Base-by-base conservation (phyloP, 768 basidiomycete species). In the Amanita exitialis region DNA sequence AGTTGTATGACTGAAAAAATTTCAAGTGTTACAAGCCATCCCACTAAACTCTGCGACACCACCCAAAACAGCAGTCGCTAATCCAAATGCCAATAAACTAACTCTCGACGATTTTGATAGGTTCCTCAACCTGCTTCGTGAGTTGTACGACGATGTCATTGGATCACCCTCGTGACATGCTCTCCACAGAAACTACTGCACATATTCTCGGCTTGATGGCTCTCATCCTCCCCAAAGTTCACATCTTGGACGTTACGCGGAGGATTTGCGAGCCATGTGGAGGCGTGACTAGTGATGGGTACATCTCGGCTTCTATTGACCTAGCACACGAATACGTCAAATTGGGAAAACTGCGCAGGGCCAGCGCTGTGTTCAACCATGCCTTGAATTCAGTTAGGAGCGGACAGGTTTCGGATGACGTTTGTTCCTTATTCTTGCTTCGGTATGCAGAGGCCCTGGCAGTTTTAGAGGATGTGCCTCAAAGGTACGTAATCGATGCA, bases 241-340 rank as follows among this genome's bases (percentile, higher is more conserved):
- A 79, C 44, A 63, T 84, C 3, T 71, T 97, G 21, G 78, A 82
- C 48, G 66, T 82, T 13, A 72, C 82, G 3, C 73, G 84, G 35
- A 77, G 74, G 13, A 58, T 94, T 5, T 77, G 78, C 21, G 78
- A 86, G 45, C 64, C 68, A 15, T 66, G 75, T 23, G 52, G 62
- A 1, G 72, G 73, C 0, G 52, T 63, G 15, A 61, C 69, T 1
- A 68, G 68, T 50, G 71, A 81, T 68, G 70, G 71, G 10, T 90
- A 80, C 61, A 69, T 87, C 16, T 64, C 64, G 1, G 67, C 78
- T 1, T 92, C 86, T 2, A 68, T 83, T 1, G 79, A 83, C 38
- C 75, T 95, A 5, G 93, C 86, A 0, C 74, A 80, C 50, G 90
- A 93, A 61, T 92, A 93, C 58, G 68, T 82, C 41, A 77, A 75